Base-by-base conservation (phyloP, 164 flowering plant genomes). In the Dillenia suffruticosa region DNA sequence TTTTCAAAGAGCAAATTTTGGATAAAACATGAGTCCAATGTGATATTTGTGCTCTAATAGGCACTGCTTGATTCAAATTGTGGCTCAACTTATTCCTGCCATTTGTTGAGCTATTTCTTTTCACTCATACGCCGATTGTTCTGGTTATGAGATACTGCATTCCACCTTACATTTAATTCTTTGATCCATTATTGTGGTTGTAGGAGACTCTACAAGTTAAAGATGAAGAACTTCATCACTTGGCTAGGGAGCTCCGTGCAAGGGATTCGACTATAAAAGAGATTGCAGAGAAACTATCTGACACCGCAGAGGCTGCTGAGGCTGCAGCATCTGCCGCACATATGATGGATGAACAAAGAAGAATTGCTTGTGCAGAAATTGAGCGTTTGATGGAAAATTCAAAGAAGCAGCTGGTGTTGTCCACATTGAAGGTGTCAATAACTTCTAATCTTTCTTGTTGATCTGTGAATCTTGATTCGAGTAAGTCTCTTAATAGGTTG, bases 311-410 rank as follows among this genome's bases (percentile, higher is more conserved):
- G 74, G 99, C 99, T 63, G 99, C 99, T 49, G 96, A 81, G 76
- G 85, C 90, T 67, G 99, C 99, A 11, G 99, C 99, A 53, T 72
- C 94, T 72, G 99, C 99, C 46, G 97, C 97, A 53, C 86, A 84
- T 72, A 86, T 83, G n/a, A 85, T 95, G 87, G 97, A 92, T 78
- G 89, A 82, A 63, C 96, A 89, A 62, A 83, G 96, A 75, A 83
- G 82, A 79, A 69, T 82, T 66, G 94, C 83, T 48, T 85, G 81
- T 81, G 73, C 78, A 54, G 93, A 94, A 78, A 75, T 89, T 75
- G 90, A 88, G 69, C 87, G 88, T 26, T 60, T 92, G 51, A 71
- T 51, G 59, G 74, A 74, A 72, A 85, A 82, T 54, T 78, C 81
- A 51, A 76, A 83, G 68, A 82, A 86, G 73, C 83, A 86, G 68